Evolutionary conservation across 164 flowering plant species (phyloP).

Genomic region (Saururus chinensis): DNA sequence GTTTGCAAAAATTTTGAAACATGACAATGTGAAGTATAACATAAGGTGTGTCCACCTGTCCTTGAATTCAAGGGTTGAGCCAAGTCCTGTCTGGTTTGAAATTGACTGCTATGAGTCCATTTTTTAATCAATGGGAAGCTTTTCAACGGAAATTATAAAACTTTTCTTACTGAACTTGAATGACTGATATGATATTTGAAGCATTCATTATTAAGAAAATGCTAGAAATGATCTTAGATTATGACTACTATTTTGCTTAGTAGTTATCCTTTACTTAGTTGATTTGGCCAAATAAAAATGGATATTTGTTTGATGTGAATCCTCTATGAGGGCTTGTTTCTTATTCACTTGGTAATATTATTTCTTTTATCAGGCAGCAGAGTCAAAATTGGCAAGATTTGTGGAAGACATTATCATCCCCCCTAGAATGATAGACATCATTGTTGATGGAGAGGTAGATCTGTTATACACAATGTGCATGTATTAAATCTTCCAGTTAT

Average conservation of each 20-base stretch:
- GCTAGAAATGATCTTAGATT: too few relatives aligned
- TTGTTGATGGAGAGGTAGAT: conserved; percentile 94
- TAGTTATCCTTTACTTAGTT: not conserved
- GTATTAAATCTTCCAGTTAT: not conserved
- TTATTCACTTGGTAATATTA: not conserved
- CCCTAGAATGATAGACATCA: conserved; percentile 88
- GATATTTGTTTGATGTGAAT: not conserved
- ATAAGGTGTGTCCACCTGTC: too few relatives aligned
- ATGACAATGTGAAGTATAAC: too few relatives aligned
- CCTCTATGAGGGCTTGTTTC: not conserved
- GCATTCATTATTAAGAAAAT: too few relatives aligned
- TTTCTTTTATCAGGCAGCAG: conserved; percentile 50
- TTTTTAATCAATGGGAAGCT: too few relatives aligned
- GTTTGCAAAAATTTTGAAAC: not conserved
- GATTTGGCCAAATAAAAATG: not conserved
- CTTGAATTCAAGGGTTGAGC: too few relatives aligned
- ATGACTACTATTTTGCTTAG: not conserved
- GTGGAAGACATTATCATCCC: conserved; percentile 96
- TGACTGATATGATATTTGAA: too few relatives aligned
- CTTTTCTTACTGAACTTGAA: too few relatives aligned
- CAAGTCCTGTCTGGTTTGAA: not conserved
- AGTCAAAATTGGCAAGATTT: conserved; percentile 78
- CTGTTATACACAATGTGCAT: not conserved
- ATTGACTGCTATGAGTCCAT: not conserved
- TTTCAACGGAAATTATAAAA: too few relatives aligned